phyloP scores from a whole-genome alignment of 192 early-diverging fungal species.

The Backusella luteola region DNA sequence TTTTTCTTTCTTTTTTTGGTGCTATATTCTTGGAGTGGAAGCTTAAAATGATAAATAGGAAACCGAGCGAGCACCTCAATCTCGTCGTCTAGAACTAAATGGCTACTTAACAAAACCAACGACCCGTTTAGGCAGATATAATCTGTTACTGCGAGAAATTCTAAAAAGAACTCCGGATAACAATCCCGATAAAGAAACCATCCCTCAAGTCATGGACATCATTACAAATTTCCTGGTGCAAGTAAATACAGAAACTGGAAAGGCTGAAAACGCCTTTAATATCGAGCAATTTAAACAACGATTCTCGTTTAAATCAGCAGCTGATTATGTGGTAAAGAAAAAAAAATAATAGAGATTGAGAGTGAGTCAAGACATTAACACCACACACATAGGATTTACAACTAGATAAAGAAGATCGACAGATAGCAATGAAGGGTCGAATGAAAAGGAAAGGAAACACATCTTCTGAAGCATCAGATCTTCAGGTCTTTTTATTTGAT shows the following conservation, averaged over 20 bases:
- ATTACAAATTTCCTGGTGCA: conserved; percentile 73
- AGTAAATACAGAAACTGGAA: conserved; percentile 88
- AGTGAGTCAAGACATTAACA: not conserved
- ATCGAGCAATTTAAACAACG: conserved; percentile 72
- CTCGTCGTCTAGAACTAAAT: conserved; percentile 78
- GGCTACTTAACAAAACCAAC: conserved; percentile 89
- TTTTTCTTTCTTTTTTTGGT: not conserved
- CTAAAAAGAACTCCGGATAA: conserved; percentile 76
- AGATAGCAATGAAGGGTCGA: conserved; percentile 77
- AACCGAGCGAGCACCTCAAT: conserved; percentile 73
- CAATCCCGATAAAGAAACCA: conserved; percentile 68
- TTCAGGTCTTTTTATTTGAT: conserved; percentile 87
- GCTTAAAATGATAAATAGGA: conserved; percentile 36
- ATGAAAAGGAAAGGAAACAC: conserved; percentile 68
- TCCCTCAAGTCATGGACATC: conserved; percentile 69
- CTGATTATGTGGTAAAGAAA: conserved; percentile 22
- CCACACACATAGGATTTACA: conserved; percentile 60
- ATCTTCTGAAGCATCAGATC: conserved; percentile 57
- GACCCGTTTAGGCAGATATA: conserved; percentile 85
- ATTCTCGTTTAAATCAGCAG: conserved; percentile 53
- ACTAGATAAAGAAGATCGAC: conserved; percentile 68
- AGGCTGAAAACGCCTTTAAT: conserved; percentile 84
- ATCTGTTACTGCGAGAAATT: conserved; percentile 77
- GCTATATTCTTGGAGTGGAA: not conserved
- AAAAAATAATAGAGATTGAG: not conserved